Conservation (phyloP, 2,329 filamentous ascomycete species). For the Meredithiella fracta region DNA sequence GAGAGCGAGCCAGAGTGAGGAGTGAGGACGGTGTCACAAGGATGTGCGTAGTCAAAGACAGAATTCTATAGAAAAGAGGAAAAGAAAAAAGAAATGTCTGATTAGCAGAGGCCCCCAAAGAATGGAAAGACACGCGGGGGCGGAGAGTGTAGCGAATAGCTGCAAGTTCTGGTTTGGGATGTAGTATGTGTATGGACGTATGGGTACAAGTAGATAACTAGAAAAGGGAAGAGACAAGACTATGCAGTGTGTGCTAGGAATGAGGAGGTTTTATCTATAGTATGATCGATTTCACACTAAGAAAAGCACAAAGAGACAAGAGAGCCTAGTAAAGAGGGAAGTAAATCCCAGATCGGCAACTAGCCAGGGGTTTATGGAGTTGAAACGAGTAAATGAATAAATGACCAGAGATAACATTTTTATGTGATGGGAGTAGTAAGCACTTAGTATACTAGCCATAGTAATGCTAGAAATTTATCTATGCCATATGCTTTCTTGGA, state of each 20-base stretch:
- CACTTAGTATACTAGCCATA: too few relatives aligned
- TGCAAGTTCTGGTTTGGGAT: too few relatives aligned
- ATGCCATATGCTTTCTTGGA: too few relatives aligned
- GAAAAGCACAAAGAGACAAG: too few relatives aligned
- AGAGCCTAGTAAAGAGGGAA: neutral
- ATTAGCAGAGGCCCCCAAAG: neutral
- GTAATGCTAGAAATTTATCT: too few relatives aligned
- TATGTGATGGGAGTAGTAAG: too few relatives aligned
- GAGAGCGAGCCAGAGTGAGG: constrained; percentile 24
- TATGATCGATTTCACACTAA: neutral
- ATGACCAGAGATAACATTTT: too few relatives aligned
- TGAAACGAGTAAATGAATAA: too few relatives aligned
- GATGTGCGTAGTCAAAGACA: constrained; percentile 24
- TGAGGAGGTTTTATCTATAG: neutral
- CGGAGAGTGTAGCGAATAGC: too few relatives aligned
- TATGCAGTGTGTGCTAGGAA: neutral
- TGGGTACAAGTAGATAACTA: neutral
- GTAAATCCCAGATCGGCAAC: neutral
- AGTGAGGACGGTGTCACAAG: constrained; percentile 20
- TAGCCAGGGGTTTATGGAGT: too few relatives aligned
- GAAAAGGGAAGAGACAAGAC: neutral
- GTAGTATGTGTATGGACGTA: neutral
- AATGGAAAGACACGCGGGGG: neutral
- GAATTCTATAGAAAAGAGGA: neutral
- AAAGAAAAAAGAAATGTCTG: neutral